phyloP scores from a whole-genome alignment of 2,329 filamentous ascomycete species.

The Myriosclerotinia scirpicola region DNA sequence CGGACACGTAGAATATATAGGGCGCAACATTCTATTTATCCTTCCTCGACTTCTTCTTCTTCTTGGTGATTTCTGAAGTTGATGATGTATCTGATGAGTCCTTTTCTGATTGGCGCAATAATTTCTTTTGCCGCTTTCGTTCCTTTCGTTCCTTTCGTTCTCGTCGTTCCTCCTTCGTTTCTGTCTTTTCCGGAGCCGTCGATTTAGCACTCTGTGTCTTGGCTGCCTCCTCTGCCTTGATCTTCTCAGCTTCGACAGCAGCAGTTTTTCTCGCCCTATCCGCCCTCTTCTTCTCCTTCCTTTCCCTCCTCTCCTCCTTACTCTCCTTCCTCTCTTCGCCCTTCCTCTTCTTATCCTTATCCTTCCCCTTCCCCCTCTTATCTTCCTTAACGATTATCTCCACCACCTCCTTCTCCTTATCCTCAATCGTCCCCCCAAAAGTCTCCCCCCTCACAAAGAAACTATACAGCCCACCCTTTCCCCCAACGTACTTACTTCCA shows the following conservation, averaged over 20 bases:
- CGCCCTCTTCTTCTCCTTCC: conserved; percentile 44
- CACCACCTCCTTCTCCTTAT: conserved; percentile 27
- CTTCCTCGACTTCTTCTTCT: conserved; percentile 39
- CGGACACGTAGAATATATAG: conserved; percentile 17
- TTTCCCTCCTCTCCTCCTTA: conserved; percentile 41
- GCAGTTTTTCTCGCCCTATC: conserved; percentile 29
- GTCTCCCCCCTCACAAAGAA: conserved; percentile 82
- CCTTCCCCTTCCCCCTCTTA: conserved; percentile 39
- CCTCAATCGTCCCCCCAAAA: conserved; percentile 66
- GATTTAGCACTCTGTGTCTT: neutral
- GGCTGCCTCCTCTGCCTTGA: neutral
- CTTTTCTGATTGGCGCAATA: conserved; percentile 31
- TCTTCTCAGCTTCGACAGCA: conserved; percentile 14
- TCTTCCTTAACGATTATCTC: conserved; percentile 28
- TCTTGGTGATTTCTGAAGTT: conserved; percentile 37
- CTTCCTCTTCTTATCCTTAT: conserved; percentile 38
- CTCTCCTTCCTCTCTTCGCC: conserved; percentile 35
- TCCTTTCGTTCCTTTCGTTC: conserved; percentile 43
- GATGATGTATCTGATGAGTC: conserved; percentile 29
- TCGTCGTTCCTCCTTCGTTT: conserved; percentile 43
- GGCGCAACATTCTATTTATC: conserved; percentile 12
- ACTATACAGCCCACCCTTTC: conserved; percentile 63
- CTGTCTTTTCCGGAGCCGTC: conserved; percentile 19
- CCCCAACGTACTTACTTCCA: conserved; percentile 57
- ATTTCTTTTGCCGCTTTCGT: conserved; percentile 42